Conservation (phyloP, 768 basidiomycete genomes). For the Boletus pseudo-olivaceus region DNA sequence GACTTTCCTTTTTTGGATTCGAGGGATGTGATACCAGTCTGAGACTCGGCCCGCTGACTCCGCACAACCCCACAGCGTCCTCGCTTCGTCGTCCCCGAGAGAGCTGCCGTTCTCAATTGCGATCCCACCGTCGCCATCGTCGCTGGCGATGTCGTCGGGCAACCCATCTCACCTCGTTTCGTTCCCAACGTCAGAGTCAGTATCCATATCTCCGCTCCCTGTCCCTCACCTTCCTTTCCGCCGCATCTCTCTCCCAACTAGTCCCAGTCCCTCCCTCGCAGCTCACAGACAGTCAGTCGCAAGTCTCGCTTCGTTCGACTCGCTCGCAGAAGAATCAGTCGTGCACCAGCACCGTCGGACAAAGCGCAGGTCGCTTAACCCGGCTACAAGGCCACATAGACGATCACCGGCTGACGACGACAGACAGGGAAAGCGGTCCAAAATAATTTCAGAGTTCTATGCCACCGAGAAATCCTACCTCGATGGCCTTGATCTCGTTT, state of each 20-base stretch:
- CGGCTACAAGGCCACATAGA: conserved; percentile 19
- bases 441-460: conserved; percentile 76
- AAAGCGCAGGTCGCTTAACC: conserved; percentile 36
- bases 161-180: conserved; percentile 20
- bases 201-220: conserved; percentile 29
- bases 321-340: conserved; percentile 50
- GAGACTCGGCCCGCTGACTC: conserved; percentile 20
- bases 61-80: neutral
- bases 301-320: conserved; percentile 73
- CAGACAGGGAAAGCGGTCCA: conserved; percentile 54
- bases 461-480: conserved; percentile 81
- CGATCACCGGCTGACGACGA: conserved; percentile 45
- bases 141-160: conserved; percentile 18
- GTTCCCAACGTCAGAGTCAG: conserved; percentile 32
- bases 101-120: conserved; percentile 3
- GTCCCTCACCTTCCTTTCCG: conserved; percentile 58
- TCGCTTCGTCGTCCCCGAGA: neutral
- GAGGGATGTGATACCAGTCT: conserved; percentile 20
- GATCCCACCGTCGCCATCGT: conserved; percentile 10
- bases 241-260: conserved; percentile 56
- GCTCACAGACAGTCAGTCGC: conserved; percentile 59
- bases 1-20: conserved; percentile 11
- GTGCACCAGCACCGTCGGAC: conserved; percentile 29
- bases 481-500: conserved; percentile 77
- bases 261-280: conserved; percentile 40